phyloP scores from a whole-genome alignment of 2,329 filamentous ascomycete species.

The Phyllosticta citriasiana region DNA sequence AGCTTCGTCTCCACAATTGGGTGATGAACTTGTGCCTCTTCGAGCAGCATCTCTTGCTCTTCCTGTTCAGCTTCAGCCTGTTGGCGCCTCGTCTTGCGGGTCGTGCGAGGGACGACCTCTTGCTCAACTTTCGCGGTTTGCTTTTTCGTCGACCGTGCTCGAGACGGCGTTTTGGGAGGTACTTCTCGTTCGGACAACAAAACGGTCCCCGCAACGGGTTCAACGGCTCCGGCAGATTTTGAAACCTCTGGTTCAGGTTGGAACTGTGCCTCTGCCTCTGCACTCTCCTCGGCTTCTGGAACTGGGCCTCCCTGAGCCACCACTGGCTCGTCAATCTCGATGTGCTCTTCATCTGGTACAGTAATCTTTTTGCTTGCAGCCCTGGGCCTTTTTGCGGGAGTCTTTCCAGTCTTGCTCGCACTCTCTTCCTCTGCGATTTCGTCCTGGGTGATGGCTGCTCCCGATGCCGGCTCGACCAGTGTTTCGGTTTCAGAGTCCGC shows the following conservation, averaged over 20 bases:
- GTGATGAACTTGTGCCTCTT: background rate
- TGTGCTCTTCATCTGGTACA: background rate
- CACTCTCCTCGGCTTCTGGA: background rate
- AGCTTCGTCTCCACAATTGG: background rate
- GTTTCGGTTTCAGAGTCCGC: conserved; percentile 16
- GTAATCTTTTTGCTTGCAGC: background rate
- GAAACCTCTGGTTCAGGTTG: background rate
- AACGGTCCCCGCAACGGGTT: background rate
- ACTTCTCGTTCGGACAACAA: background rate
- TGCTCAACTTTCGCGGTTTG: conserved; percentile 12
- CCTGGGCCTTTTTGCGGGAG: conserved; percentile 5
- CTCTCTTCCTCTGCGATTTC: background rate
- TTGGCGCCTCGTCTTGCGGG: conserved; percentile 26
- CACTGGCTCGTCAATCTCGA: background rate
- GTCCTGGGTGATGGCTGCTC: conserved; percentile 14
- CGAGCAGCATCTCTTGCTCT: conserved; percentile 6
- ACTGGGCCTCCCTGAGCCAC: background rate
- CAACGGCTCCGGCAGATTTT: background rate
- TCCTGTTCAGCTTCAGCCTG: conserved; percentile 25
- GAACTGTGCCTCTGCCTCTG: background rate
- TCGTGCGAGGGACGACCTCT: conserved; percentile 19
- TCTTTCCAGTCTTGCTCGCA: conserved; percentile 3
- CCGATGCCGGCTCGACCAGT: conserved; percentile 3
- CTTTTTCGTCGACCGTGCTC: background rate
- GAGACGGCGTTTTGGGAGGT: background rate